These are phyloP conservation scores for Vanrija pseudolonga DNA, from an alignment of 1,284 basidiomycete genomes.

Conservation along the genomic window DNA sequence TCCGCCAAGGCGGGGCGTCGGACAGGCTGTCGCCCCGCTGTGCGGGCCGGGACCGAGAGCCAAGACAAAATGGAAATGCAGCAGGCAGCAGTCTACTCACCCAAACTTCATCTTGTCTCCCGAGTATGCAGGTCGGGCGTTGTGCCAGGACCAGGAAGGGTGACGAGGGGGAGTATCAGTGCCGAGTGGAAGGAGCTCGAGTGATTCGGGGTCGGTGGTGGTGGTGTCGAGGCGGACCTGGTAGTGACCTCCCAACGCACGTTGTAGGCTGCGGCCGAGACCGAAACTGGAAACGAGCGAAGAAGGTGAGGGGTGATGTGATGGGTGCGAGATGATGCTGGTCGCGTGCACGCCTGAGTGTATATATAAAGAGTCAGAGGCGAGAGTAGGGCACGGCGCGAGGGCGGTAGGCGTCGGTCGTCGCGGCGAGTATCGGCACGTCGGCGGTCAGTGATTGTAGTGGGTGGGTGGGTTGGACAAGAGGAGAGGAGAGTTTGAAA, in stretches of 20 bases:
- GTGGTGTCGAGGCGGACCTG: constrained; percentile 10
- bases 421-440: too few relatives aligned
- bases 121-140: constrained; percentile 16
- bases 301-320: background rate
- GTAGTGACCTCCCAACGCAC: constrained; percentile 1
- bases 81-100: constrained; percentile 24
- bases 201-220: constrained; percentile 7
- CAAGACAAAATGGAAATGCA: background rate
- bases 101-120: constrained; percentile 52
- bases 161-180: background rate
- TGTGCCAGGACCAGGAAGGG: constrained; percentile 30
- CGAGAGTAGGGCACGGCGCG: too few relatives aligned
- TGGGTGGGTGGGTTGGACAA: too few relatives aligned
- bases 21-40: too few relatives aligned
- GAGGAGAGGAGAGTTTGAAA: too few relatives aligned
- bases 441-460: too few relatives aligned
- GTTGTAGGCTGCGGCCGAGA: constrained; percentile 8
- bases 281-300: background rate
- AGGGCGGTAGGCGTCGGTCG: too few relatives aligned
- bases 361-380: too few relatives aligned
- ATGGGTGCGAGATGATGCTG: background rate
- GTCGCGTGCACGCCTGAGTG: too few relatives aligned
- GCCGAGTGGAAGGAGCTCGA: constrained; percentile 5
- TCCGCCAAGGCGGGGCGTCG: background rate
- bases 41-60: background rate